Conservation (phyloP, 2,329 filamentous ascomycete genomes). For the Colletotrichum orchidophilum region DNA sequence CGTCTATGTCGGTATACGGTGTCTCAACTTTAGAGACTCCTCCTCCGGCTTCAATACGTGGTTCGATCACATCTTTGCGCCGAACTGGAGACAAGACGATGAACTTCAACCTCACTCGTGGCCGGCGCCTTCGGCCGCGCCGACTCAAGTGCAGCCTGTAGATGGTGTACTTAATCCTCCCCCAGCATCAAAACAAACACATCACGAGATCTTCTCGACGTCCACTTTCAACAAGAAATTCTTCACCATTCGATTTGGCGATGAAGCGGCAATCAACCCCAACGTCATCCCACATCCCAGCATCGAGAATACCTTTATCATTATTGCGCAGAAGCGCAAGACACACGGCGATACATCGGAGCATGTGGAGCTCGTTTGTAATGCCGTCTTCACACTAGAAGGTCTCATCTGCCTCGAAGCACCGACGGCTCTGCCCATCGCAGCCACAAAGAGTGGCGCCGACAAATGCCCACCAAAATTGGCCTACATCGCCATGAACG, state of each 20-base stretch:
- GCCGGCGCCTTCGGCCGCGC: conserved; percentile 50
- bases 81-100: conserved; percentile 25
- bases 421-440: conserved; percentile 55
- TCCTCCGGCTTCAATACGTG: background rate
- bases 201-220: conserved; percentile 55
- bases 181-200: conserved; percentile 19
- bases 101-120: conserved; percentile 17
- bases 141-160: conserved; percentile 44
- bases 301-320: conserved; percentile 56
- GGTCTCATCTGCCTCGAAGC: conserved; percentile 53
- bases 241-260: conserved; percentile 59
- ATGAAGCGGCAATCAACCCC: conserved; percentile 57
- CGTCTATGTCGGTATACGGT: conserved; percentile 39
- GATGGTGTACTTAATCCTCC: background rate
- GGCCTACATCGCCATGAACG: conserved; percentile 50
- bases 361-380: conserved; percentile 58
- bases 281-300: conserved; percentile 66
- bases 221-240: conserved; percentile 56
- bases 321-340: conserved; percentile 58
- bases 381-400: conserved; percentile 54
- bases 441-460: conserved; percentile 48
- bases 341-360: conserved; percentile 40
- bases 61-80: conserved; percentile 24
- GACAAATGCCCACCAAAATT: conserved; percentile 56
- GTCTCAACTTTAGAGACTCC: conserved; percentile 2